A percentile compares a stretch with the other conserved stretches of the same genome.
phyloP scores from a whole-genome alignment of 495 filamentous ascomycete species.

The Podospora pseudopauciseta region DNA sequence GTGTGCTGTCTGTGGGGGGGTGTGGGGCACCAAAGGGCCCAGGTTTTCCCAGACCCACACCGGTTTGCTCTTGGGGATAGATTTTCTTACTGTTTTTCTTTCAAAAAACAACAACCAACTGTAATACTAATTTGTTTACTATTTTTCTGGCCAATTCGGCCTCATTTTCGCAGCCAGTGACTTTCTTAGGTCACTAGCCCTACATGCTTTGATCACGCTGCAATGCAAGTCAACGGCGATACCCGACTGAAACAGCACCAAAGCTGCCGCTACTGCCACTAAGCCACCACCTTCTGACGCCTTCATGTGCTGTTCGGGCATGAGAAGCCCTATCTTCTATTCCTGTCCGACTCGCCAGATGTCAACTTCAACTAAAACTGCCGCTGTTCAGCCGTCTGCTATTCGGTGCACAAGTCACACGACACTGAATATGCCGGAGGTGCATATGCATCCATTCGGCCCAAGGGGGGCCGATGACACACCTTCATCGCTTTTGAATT shows the following conservation, averaged over 20 bases:
- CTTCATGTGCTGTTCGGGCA: background rate
- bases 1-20: too few species aligned
- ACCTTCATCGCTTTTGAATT: background rate
- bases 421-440: background rate
- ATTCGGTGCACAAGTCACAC: background rate
- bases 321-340: background rate
- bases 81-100: too few species aligned
- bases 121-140: too few species aligned
- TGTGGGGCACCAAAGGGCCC: too few species aligned
- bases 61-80: too few species aligned
- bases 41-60: too few species aligned
- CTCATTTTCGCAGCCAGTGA: too few species aligned
- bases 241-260: background rate
- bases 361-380: background rate
- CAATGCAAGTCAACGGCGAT: conserved; percentile 11
- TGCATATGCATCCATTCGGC: background rate
- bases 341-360: background rate
- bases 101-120: too few species aligned
- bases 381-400: background rate
- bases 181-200: too few species aligned
- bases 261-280: background rate
- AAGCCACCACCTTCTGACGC: background rate
- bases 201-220: conserved; percentile 11
- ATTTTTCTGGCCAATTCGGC: too few species aligned
- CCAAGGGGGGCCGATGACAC: background rate